These are phyloP conservation scores for Aspergillus hiratsukae DNA, from an alignment of 2,329 filamentous ascomycete genomes.

Conservation along the genomic window DNA sequence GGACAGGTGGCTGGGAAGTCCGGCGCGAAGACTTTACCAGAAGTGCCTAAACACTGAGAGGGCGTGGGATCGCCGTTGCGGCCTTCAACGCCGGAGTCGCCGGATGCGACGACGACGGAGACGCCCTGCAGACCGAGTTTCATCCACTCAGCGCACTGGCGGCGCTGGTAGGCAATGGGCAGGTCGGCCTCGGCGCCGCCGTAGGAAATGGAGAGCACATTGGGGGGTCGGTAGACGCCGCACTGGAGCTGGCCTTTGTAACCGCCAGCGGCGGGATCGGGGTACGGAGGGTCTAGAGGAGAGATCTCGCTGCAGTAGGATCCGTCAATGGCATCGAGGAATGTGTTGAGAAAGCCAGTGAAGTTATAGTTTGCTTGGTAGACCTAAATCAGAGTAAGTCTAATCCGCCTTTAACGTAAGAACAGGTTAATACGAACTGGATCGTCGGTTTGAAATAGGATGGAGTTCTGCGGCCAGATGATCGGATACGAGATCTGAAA, in stretches of 20 bases:
- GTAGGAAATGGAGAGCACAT: slow-evolving; percentile 36
- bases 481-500: slow-evolving; percentile 45
- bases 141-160: slow-evolving; percentile 43
- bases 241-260: slow-evolving; percentile 43
- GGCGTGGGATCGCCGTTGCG: slow-evolving; percentile 24
- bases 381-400: too few relatives aligned
- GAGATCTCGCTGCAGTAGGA: slow-evolving; percentile 46
- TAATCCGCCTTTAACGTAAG: too few relatives aligned
- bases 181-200: slow-evolving; percentile 29
- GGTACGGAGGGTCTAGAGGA: slow-evolving; percentile 41
- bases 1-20: slow-evolving; percentile 35
- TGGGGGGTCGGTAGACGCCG: slow-evolving; percentile 38
- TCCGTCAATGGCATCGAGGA: slow-evolving; percentile 47
- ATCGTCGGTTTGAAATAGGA: slow-evolving; percentile 48
- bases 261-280: slow-evolving; percentile 33
- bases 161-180: slow-evolving; percentile 32
- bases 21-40: slow-evolving; percentile 34
- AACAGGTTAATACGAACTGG: too few relatives aligned
- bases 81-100: slow-evolving; percentile 43
- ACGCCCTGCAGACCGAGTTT: slow-evolving; percentile 49
- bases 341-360: slow-evolving; percentile 43
- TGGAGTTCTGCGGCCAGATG: slow-evolving; percentile 46
- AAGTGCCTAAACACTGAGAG: slow-evolving; percentile 30
- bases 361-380: slow-evolving; percentile 36
- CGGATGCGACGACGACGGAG: slow-evolving; percentile 44